Evolutionary conservation across 1,284 basidiomycete species (phyloP).

Genomic region (Psilocybe mexicana): DNA sequence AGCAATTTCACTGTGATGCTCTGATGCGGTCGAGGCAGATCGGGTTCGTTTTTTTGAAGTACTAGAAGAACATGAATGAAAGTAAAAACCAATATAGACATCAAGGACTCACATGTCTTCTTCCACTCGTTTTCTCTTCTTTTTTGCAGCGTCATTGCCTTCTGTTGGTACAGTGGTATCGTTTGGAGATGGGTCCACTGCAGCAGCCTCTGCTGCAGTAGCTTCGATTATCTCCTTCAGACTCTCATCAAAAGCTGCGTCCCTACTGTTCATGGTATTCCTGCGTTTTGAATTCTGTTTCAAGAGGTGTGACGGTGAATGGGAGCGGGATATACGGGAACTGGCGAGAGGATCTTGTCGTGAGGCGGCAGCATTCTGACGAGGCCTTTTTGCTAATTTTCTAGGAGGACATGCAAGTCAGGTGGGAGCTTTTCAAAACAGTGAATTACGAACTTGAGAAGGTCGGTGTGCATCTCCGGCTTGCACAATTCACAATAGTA

Average conservation of each 20-base stretch:
- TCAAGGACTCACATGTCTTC: slow-evolving; percentile 61
- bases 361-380: slow-evolving; percentile 64
- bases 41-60: slow-evolving; percentile 65
- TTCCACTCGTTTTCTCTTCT: slow-evolving; percentile 73
- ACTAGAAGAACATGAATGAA: slow-evolving; percentile 34
- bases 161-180: slow-evolving; percentile 46
- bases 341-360: slow-evolving; percentile 42
- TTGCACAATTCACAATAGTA: slow-evolving; percentile 95
- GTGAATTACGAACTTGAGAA: slow-evolving; percentile 62
- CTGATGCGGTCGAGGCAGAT: slow-evolving; percentile 68
- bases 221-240: slow-evolving; percentile 71
- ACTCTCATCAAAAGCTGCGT: slow-evolving; percentile 92
- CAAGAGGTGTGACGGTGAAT: slow-evolving; percentile 61
- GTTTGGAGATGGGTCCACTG: slow-evolving; percentile 35
- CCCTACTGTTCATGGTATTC: slow-evolving; percentile 97
- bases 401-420: slow-evolving; percentile 37
- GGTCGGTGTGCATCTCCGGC: slow-evolving; percentile 82
- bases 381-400: slow-evolving; percentile 60
- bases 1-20: slow-evolving; percentile 38
- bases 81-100: slow-evolving; percentile 3
- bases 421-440: slow-evolving; percentile 10
- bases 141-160: slow-evolving; percentile 44
- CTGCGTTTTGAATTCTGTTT: slow-evolving; percentile 78
- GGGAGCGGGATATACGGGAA: slow-evolving; percentile 71
- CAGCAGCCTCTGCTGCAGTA: slow-evolving; percentile 68